These are phyloP conservation scores for Magnusiomyces paraingens DNA, from an alignment of 1,139 yeast species.

Conservation along the genomic window DNA sequence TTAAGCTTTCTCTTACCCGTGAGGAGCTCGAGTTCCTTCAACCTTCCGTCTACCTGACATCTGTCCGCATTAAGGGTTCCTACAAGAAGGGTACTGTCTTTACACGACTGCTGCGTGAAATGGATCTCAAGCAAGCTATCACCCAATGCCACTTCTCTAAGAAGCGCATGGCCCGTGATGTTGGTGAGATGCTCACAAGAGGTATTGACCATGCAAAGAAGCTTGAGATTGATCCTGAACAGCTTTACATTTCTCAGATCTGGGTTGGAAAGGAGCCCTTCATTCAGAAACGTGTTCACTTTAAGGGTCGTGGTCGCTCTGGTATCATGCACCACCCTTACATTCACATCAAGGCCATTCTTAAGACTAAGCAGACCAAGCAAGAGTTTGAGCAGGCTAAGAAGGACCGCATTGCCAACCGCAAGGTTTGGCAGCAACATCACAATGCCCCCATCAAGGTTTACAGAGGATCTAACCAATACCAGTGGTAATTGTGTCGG, in stretches of 20 bases:
- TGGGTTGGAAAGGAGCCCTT: conserved; percentile 92
- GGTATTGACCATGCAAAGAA: conserved; percentile 66
- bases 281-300: conserved; percentile 66
- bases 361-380: conserved; percentile 53
- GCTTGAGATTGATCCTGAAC: conserved; percentile 53
- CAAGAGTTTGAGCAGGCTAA: conserved; percentile 45
- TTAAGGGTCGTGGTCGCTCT: conserved; percentile 84
- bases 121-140: conserved; percentile 71
- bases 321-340: conserved; percentile 74
- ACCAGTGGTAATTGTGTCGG: conserved; percentile 30
- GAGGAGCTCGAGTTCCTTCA: conserved; percentile 70
- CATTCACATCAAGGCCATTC: conserved; percentile 73
- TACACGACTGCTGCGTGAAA: conserved; percentile 64
- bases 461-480: conserved; percentile 24
- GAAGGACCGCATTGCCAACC: conserved; percentile 39
- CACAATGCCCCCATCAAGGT: conserved; percentile 25
- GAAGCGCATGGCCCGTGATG: conserved; percentile 72
- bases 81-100: conserved; percentile 84
- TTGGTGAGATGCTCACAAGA: conserved; percentile 64
- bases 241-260: conserved; percentile 67
- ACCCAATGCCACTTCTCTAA: conserved; percentile 88
- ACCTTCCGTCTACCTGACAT: conserved; percentile 73
- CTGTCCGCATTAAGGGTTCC: conserved; percentile 75
- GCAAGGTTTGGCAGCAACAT: conserved; percentile 27
- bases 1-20: conserved; percentile 50